These are phyloP conservation scores for Dothiorella sarmentorum DNA, from an alignment of 2,329 filamentous ascomycete species.

Conservation along the genomic window DNA sequence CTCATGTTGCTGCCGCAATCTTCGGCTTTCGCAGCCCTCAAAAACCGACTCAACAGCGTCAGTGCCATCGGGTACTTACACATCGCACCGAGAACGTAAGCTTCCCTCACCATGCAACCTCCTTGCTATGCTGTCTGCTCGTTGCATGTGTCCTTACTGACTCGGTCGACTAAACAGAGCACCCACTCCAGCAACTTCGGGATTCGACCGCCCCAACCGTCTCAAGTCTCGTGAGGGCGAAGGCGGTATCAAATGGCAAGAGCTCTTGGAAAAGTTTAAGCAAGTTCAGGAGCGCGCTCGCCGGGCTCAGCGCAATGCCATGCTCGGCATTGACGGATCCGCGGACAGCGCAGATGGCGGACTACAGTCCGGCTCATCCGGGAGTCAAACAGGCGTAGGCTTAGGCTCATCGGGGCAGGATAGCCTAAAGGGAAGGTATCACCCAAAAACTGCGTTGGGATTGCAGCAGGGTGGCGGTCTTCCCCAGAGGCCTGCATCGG, in stretches of 20 bases:
- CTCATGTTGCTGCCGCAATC: slow-evolving; percentile 98
- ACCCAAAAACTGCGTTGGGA: slow-evolving; percentile 13
- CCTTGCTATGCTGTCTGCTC: slow-evolving; percentile 19
- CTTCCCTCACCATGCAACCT: slow-evolving; percentile 30
- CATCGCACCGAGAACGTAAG: slow-evolving; percentile 73
- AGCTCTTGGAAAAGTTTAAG: slow-evolving; percentile 92
- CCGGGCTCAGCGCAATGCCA: slow-evolving; percentile 58
- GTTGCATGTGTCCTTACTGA: background rate
- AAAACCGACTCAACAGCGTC: slow-evolving; percentile 94
- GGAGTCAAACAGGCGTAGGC: slow-evolving; percentile 21
- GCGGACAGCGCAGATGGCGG: slow-evolving; percentile 23
- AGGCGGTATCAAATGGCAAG: slow-evolving; percentile 81
- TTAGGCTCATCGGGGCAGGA: slow-evolving; percentile 19
- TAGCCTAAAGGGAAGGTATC: slow-evolving; percentile 26
- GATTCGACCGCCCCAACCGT: slow-evolving; percentile 60
- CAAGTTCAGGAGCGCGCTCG: slow-evolving; percentile 83
- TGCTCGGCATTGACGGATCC: slow-evolving; percentile 31
- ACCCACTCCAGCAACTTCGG: slow-evolving; percentile 28
- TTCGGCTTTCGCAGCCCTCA: slow-evolving; percentile 91
- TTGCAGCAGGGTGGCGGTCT: slow-evolving; percentile 6
- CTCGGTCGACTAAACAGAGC: slow-evolving; percentile 12
- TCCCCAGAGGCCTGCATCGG: slow-evolving; percentile 18
- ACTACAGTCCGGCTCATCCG: slow-evolving; percentile 13
- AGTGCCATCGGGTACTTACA: slow-evolving; percentile 96
- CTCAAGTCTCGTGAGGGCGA: slow-evolving; percentile 75